Base-by-base conservation (phyloP, 2,329 filamentous ascomycete species). In the Fusarium cicatricum region DNA sequence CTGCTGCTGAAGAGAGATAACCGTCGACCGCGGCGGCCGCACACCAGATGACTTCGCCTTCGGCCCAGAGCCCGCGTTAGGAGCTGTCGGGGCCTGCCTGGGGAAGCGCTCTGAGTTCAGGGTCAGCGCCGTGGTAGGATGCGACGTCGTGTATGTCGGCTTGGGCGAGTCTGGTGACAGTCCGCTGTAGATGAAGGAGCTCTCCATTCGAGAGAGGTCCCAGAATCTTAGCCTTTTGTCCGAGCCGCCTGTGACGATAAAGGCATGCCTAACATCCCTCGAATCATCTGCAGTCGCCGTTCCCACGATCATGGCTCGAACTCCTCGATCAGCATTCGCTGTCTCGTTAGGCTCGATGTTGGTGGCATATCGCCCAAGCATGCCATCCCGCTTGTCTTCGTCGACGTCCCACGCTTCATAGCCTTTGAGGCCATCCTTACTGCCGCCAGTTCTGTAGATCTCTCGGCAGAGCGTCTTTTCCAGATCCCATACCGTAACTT, bases 401-500 rank as follows among this genome's bases (percentile, higher is more conserved):
- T 99, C 95, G 2, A 97, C 88, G 44, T 92, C 90, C 84, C 91
- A 93, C 3, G 94, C 85, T 39, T 93, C 89, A 71, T 96, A 96
- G 19, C 83, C 84, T 68, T 86, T 88, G 1, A 82, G 77, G 0
- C 77, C 78, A 53, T 89, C 83, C 75, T 86, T 84, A 45, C 78
- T 80, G 21, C 85, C 84, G 2, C 86, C 83, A 72, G 72, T 89
- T 76, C 92, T 88, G 72, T 96, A 97, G 1, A 97, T 88, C 72
- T 98, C 93, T 55, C 91, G 86, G 70, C 95, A 99, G 39, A 90
- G 84, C 8, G 88, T 86, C 76, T 94, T 96, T 71, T 98, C 94
- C 14, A 98, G 81, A 70, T 98, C 95, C 95, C 95, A 99, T 1
- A 96, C 90, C 0, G 92, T 96, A 28, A 99, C 86, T 71, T 99